Evolutionary conservation across 305 asterid genomes (phyloP), one percentile per base, ranked within the genome.

Genomic region (Rubia balearica): DNA sequence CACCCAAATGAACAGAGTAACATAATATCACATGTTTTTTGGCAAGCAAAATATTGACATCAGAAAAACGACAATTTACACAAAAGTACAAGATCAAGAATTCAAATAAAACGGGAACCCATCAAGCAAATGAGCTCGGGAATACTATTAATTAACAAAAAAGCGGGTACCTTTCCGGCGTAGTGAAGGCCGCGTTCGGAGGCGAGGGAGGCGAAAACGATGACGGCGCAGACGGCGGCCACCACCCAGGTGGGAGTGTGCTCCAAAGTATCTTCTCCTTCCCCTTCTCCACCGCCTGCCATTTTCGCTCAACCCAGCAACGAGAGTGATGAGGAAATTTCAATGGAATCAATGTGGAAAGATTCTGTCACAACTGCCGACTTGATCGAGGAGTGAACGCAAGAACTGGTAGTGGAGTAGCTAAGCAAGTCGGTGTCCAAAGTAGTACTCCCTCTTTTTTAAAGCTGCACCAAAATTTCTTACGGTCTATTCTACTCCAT

Each of bases 201-300:
- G 45, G 89, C 89, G 30, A 93, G 96, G 11, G 98, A 93, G 61
- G 89, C 81, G 71, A 78, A 85, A 69, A 90, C 96, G 79, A 93
- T 93, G 78, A 90, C 86, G 56, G 91, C 82, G 68, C 98, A 93
- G 13, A 93, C 90, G 76, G 80, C 96, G 76, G 97, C 97, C 48
- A 93, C 92, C 66, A 93, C 95, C 98, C 98, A 93, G 70, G 98
- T 93, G 40, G 98, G 98, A 30, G 98, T 90, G 78, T 53, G 91
- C 88, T 93, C 98, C 82, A 93, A 75, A 71, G 90, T 38, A 40
- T 40, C 68, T 40, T 40, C 94, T 77, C 83, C 96, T 66, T 7
- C 36, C 36, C 36, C 92, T 71, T 67, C 96, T 68, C 86, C 97
- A 51, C 95, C 75, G 48, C 88, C 97, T 49, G 78, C 33, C 98